Evolutionary conservation across 805 yeast species (phyloP).

Genomic region (Pichia sporocuriosa): DNA sequence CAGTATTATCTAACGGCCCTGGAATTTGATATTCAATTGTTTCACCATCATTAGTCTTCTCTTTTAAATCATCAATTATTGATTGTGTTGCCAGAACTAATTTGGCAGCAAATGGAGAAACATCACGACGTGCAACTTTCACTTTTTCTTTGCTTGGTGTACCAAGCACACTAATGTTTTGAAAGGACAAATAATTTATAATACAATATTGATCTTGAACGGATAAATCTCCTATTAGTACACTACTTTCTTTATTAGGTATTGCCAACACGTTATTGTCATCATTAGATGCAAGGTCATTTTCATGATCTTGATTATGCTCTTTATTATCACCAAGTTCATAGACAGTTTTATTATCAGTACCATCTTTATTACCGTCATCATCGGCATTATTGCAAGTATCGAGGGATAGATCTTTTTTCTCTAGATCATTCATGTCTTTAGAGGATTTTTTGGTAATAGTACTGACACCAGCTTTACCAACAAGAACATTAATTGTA

Average conservation of each 20-base stretch:
- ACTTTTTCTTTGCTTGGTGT: constrained; percentile 30
- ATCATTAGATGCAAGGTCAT: not conserved
- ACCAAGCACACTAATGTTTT: constrained; percentile 11
- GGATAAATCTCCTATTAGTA: not conserved
- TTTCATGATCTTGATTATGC: not conserved
- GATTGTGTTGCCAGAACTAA: constrained; percentile 19
- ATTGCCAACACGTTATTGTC: too few relatives aligned
- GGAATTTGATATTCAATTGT: constrained; percentile 16
- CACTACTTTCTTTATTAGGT: too few relatives aligned
- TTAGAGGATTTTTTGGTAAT: too few relatives aligned
- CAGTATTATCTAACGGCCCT: constrained; percentile 8
- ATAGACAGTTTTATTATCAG: too few relatives aligned
- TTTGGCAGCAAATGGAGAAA: constrained; percentile 32
- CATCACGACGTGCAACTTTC: constrained; percentile 44
- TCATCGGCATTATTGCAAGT: too few relatives aligned
- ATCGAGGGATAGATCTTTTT: too few relatives aligned
- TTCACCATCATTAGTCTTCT: constrained; percentile 21
- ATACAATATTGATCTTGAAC: not conserved
- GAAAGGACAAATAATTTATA: constrained; percentile 3
- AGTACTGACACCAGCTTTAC: too few relatives aligned
- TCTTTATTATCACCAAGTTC: not conserved
- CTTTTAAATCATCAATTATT: constrained; percentile 19
- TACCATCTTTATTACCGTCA: too few relatives aligned
- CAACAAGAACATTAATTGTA: not conserved
- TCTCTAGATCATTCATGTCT: too few relatives aligned